A percentile compares a stretch with the other conserved stretches of the same genome.
phyloP scores from a whole-genome alignment of 139 green algal genomes.

The Chlamydomonas sp. region DNA sequence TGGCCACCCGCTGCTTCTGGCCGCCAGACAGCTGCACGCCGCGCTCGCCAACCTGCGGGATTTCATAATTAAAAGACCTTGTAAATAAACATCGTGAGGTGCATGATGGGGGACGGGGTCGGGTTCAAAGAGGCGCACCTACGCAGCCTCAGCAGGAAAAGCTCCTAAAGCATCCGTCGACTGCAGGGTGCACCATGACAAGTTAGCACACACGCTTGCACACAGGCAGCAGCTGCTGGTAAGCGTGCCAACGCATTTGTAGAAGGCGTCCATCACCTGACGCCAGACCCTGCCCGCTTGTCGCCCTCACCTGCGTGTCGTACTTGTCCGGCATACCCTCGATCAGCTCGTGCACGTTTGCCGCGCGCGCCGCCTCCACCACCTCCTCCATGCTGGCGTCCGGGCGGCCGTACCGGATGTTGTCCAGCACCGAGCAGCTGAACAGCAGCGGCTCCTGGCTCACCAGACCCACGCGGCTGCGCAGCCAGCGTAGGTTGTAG shows the following conservation, averaged over 20 bases:
- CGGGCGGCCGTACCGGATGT: constrained; percentile 80
- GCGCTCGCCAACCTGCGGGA: constrained; percentile 61
- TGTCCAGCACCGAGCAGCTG: constrained; percentile 82
- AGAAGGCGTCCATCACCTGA: too few relatives aligned
- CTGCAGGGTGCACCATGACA: too few relatives aligned
- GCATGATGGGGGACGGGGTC: too few relatives aligned
- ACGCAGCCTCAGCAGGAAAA: too few relatives aligned
- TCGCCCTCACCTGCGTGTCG: constrained; percentile 52
- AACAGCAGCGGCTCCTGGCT: constrained; percentile 95
- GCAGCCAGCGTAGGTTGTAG: constrained; percentile 81
- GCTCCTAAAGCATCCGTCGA: too few relatives aligned
- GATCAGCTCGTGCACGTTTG: constrained; percentile 89
- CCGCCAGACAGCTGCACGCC: constrained; percentile 67
- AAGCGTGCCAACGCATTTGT: too few relatives aligned
- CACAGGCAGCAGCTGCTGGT: too few relatives aligned
- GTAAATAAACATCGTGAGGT: too few relatives aligned
- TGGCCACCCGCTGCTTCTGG: constrained; percentile 96
- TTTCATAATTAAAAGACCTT: too few relatives aligned
- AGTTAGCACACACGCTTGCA: too few relatives aligned
- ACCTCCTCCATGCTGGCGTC: constrained; percentile 67
- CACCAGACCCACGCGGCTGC: constrained; percentile 78
- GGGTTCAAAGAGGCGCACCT: too few relatives aligned
- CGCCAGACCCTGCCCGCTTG: too few relatives aligned
- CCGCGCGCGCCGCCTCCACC: constrained; percentile 70
- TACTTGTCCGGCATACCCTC: constrained; percentile 55